phyloP scores from a whole-genome alignment of 331 rosid species.

The Saraca asoca region DNA sequence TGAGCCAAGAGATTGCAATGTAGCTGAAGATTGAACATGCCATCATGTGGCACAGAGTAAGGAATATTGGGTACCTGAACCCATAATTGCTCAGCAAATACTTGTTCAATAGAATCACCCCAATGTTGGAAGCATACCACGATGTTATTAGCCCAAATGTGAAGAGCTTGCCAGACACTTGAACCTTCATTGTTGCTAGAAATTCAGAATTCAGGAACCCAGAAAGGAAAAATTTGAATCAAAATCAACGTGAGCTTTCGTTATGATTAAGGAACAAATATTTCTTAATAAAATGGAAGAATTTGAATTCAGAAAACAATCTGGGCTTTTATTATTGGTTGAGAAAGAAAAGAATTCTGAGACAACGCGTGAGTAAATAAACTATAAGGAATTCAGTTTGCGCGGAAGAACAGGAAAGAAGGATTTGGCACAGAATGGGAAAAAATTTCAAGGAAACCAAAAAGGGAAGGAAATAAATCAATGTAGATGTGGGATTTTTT shows the following conservation, averaged over 20 bases:
- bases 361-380: too few species aligned
- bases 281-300: too few species aligned
- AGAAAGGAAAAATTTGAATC: too few species aligned
- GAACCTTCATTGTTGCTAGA: slow-evolving; percentile 29
- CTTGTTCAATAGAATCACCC: slow-evolving; percentile 78
- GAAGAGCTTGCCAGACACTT: slow-evolving; percentile 60
- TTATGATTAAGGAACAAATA: neutral
- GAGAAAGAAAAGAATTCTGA: too few species aligned
- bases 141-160: slow-evolving; percentile 64
- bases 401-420: neutral
- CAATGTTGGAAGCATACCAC: slow-evolving; percentile 91
- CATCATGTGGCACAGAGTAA: slow-evolving; percentile 89
- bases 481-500: slow-evolving; percentile 9
- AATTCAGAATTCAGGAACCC: too few species aligned
- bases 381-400: too few species aligned
- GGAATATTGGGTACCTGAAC: slow-evolving; percentile 84
- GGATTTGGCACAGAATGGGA: too few species aligned
- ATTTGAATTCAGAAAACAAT: neutral
- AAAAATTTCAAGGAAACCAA: slow-evolving; percentile 5
- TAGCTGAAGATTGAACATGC: slow-evolving; percentile 84
- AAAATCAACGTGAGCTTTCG: neutral
- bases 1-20: slow-evolving; percentile 79
- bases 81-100: slow-evolving; percentile 82
- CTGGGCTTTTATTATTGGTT: too few species aligned
- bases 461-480: neutral